Percentiles rank a stretch among this genome's conserved stretches.
These are phyloP conservation scores for Penicillium salamii DNA, from an alignment of 495 filamentous ascomycete genomes.

Conservation along the genomic window DNA sequence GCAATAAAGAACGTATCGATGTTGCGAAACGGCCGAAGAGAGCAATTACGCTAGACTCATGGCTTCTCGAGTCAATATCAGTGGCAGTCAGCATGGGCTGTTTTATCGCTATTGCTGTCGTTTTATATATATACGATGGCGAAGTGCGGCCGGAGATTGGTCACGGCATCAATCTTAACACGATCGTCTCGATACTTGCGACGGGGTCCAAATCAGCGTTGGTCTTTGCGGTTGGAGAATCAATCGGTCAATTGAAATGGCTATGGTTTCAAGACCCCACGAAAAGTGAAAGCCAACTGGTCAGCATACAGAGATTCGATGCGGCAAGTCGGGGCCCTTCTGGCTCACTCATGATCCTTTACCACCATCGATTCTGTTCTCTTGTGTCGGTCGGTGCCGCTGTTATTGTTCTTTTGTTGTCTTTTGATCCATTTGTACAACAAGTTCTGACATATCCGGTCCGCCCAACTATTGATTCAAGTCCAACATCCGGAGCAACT, in stretches of 20 bases:
- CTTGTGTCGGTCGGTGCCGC: slow-evolving; percentile 7
- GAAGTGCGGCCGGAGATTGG: background rate
- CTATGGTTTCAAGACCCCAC: background rate
- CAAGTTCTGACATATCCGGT: slow-evolving; percentile 8
- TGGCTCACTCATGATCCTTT: slow-evolving; percentile 8
- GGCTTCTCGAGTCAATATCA: too few species aligned
- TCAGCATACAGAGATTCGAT: slow-evolving; percentile 4
- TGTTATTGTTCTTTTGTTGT: slow-evolving; percentile 5
- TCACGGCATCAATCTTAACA: slow-evolving; percentile 26
- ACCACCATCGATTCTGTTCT: background rate
- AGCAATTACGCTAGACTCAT: too few species aligned
- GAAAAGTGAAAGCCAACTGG: background rate
- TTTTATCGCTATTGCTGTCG: slow-evolving; percentile 8
- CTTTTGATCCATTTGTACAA: slow-evolving; percentile 12
- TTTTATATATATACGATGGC: background rate
- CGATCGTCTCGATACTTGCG: slow-evolving; percentile 29
- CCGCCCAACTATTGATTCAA: too few species aligned
- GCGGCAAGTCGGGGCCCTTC: slow-evolving; percentile 11
- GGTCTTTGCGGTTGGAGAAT: slow-evolving; percentile 23
- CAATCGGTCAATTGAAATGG: slow-evolving; percentile 17
- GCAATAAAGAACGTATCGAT: too few species aligned
- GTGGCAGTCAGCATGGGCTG: slow-evolving; percentile 8
- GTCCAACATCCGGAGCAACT: too few species aligned
- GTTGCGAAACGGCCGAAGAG: too few species aligned
- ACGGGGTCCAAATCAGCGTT: slow-evolving; percentile 29